Conservation (phyloP, 2,329 filamentous ascomycete species). For the Bipolaris bicolor region DNA sequence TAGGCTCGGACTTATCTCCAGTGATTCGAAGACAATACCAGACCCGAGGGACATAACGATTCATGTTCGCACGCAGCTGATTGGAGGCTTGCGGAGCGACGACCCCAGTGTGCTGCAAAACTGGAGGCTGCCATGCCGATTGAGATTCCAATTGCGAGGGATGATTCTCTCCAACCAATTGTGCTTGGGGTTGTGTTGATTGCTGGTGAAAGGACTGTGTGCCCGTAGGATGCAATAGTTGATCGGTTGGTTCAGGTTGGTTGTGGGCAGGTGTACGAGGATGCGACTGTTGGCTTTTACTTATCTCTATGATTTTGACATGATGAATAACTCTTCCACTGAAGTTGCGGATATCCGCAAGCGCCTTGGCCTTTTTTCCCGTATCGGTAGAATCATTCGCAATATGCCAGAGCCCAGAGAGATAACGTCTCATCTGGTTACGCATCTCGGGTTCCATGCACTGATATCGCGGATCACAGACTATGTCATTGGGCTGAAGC, state of each 20-base stretch:
- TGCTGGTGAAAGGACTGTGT: not conserved
- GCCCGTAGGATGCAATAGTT: not conserved
- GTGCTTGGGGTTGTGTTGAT: not conserved
- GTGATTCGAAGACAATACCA: constrained; percentile 3
- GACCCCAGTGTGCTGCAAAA: not conserved
- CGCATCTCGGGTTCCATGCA: not conserved
- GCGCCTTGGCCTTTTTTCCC: not conserved
- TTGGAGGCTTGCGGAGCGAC: not conserved
- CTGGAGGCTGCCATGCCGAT: not conserved
- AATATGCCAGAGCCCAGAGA: not conserved
- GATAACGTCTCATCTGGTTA: not conserved
- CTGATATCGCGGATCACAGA: not conserved
- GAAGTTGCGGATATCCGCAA: not conserved
- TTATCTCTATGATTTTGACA: not conserved
- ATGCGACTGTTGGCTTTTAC: not conserved
- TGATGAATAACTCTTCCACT: not conserved
- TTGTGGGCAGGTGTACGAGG: not conserved
- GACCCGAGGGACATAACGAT: constrained; percentile 1
- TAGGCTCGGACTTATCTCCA: not conserved
- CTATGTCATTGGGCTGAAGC: constrained; percentile 3
- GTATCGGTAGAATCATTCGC: not conserved
- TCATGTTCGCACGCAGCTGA: constrained; percentile 5
- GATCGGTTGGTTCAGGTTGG: not conserved
- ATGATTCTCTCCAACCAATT: not conserved
- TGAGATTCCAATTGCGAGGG: not conserved